Percentiles rank a stretch among this genome's conserved stretches.
phyloP scores from a whole-genome alignment of 139 green algal genomes.

The Deuterostichococcus epilithicus region DNA sequence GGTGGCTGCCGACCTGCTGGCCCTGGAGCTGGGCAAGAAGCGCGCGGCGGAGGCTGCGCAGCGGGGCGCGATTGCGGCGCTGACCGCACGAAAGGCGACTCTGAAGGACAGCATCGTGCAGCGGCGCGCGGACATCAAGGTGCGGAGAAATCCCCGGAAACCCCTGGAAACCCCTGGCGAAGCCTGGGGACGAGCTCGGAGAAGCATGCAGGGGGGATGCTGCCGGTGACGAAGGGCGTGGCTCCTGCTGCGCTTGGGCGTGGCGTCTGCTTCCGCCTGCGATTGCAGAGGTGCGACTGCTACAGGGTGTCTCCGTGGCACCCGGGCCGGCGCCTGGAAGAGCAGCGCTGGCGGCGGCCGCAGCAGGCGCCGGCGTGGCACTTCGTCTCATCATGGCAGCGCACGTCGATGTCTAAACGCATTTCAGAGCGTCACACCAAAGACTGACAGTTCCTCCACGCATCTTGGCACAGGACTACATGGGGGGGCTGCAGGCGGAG shows the following conservation, averaged over 20 bases:
- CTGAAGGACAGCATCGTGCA: conserved; percentile 77
- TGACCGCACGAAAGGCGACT: conserved; percentile 72
- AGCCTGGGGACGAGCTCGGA: background rate
- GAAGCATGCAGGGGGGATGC: background rate
- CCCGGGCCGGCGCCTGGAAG: too few relatives aligned
- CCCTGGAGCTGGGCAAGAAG: conserved; percentile 72
- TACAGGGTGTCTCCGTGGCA: too few relatives aligned
- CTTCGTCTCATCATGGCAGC: background rate
- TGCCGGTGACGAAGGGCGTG: background rate
- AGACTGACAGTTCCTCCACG: background rate
- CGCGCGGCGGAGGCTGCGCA: conserved; percentile 50
- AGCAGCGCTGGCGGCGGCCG: too few relatives aligned
- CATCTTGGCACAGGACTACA: conserved; percentile 8
- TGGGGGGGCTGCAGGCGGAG: conserved; percentile 62
- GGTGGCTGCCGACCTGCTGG: conserved; percentile 78
- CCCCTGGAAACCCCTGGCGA: background rate
- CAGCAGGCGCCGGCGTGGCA: too few relatives aligned
- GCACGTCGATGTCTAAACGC: background rate
- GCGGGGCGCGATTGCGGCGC: conserved; percentile 63
- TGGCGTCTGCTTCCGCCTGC: background rate
- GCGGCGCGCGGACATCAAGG: conserved; percentile 67
- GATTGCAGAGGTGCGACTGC: conserved; percentile 13
- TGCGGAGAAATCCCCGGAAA: too few relatives aligned
- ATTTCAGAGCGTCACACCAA: background rate
- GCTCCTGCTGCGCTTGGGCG: background rate